These are phyloP conservation scores for Chlorophyllum brunneum DNA, from an alignment of 768 basidiomycete species.

Conservation along the genomic window DNA sequence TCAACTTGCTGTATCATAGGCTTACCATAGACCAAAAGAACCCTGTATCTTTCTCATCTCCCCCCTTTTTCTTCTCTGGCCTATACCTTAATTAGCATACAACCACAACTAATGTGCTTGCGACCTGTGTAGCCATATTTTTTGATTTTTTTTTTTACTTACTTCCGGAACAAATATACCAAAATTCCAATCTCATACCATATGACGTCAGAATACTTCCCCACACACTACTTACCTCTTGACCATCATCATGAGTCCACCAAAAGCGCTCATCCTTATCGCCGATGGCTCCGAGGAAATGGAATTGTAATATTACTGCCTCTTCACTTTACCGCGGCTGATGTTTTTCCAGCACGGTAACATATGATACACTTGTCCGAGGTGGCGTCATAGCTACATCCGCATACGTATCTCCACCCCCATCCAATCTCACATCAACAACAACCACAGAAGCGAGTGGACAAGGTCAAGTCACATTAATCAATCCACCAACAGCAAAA, in stretches of 20 bases:
- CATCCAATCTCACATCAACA: neutral
- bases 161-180: too few relatives aligned
- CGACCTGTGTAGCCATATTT: conserved; percentile 9
- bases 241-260: conserved; percentile 23
- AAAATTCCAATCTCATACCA: too few relatives aligned
- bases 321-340: too few relatives aligned
- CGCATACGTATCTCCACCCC: conserved; percentile 44
- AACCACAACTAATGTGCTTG: neutral
- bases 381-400: conserved; percentile 67
- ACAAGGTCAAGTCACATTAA: conserved; percentile 1
- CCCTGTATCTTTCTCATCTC: neutral
- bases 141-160: too few relatives aligned
- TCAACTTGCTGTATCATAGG: conserved; percentile 10
- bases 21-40: conserved; percentile 1
- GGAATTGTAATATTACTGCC: conserved; percentile 62
- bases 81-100: neutral
- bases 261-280: conserved; percentile 67
- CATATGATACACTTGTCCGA: conserved; percentile 79
- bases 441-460: neutral
- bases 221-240: neutral
- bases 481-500: conserved; percentile 46
- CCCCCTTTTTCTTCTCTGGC: neutral
- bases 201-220: neutral
- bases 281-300: conserved; percentile 87
- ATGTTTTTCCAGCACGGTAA: conserved; percentile 61